Conservation (phyloP, 208 protist species). For the Crithidia brevicula region DNA sequence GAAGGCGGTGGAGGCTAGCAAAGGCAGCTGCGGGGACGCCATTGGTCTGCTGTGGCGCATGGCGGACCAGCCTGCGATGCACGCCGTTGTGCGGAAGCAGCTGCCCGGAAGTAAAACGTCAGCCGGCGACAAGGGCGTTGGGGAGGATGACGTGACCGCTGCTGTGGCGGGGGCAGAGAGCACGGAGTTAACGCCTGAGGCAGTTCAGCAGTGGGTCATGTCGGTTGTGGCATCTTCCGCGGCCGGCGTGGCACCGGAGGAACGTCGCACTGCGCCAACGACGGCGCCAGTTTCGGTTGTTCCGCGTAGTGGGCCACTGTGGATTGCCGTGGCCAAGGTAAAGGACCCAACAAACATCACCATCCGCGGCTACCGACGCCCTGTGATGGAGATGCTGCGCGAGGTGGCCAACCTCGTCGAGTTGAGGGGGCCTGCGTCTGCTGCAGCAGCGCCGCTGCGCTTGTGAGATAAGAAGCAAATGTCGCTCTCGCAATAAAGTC, state of each 20-base stretch:
- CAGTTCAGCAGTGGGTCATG: conserved; percentile 28
- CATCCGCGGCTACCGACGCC: conserved; percentile 64
- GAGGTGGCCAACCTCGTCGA: conserved; percentile 52
- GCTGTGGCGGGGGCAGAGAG: not conserved
- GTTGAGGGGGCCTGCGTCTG: conserved; percentile 21
- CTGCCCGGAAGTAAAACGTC: conserved; percentile 5
- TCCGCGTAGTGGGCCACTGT: conserved; percentile 63
- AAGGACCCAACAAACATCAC: conserved; percentile 72
- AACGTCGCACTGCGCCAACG: not conserved
- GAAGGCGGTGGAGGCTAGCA: conserved; percentile 57
- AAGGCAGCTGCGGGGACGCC: conserved; percentile 56
- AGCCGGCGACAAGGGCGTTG: not conserved
- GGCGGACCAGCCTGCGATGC: conserved; percentile 31
- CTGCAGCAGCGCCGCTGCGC: not conserved
- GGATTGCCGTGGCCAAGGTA: conserved; percentile 58
- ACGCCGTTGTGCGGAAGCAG: conserved; percentile 20
- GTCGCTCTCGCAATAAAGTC: not conserved
- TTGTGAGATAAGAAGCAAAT: not conserved
- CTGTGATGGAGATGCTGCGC: conserved; percentile 62
- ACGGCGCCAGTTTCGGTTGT: not conserved
- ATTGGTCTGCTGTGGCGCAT: conserved; percentile 77
- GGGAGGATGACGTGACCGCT: not conserved
- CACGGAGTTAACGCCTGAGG: not conserved
- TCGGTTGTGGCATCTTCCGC: conserved; percentile 12
- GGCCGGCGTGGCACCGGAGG: not conserved